phyloP scores from a whole-genome alignment of 441 rosid species.

The Theobroma grandiflorum region DNA sequence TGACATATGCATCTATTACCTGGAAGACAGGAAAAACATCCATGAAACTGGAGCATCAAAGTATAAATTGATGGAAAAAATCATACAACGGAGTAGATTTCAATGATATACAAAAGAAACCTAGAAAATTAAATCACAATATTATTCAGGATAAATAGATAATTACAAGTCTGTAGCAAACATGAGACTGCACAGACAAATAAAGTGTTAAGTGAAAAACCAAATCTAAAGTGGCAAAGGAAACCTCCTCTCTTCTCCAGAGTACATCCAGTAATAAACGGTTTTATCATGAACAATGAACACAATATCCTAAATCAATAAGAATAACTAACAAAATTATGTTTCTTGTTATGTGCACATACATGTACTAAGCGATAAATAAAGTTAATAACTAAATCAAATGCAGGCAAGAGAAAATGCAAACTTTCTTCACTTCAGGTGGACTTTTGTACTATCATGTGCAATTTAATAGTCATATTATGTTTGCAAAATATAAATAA shows the following conservation, averaged over 20 bases:
- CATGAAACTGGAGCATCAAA: slow-evolving; percentile 16
- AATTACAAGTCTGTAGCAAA: neutral
- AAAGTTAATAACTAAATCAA: neutral
- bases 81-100: neutral
- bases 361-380: neutral
- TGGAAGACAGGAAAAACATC: slow-evolving; percentile 41
- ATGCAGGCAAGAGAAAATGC: slow-evolving; percentile 7
- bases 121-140: neutral
- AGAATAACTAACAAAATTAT: slow-evolving; percentile 14
- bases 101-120: neutral
- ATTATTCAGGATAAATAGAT: slow-evolving; percentile 12
- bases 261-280: neutral
- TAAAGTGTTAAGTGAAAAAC: neutral
- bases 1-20: slow-evolving; percentile 96
- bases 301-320: neutral
- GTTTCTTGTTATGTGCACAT: neutral
- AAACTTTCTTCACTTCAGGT: slow-evolving; percentile 13
- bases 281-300: slow-evolving; percentile 15
- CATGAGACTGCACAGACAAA: slow-evolving; percentile 5
- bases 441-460: slow-evolving; percentile 10
- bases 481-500: neutral
- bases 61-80: slow-evolving; percentile 26
- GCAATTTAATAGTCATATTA: neutral
- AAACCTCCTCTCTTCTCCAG: neutral
- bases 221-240: neutral